Evolutionary conservation across 2,329 filamentous ascomycete species (phyloP).

Genomic region (Arthrobotrys megalospora): DNA sequence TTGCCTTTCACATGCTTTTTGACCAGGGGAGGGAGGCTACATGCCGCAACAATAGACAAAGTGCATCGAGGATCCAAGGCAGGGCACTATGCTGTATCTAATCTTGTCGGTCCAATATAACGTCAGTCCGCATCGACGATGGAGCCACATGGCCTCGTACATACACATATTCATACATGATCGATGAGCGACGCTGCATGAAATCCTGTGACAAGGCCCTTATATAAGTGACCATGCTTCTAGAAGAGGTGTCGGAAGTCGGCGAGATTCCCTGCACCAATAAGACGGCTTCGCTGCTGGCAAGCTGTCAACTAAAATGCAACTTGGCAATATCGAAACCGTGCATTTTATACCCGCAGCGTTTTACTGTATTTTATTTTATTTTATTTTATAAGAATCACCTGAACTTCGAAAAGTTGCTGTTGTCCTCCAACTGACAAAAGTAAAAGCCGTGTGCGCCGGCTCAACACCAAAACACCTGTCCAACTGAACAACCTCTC

Average conservation of each 20-base stretch:
- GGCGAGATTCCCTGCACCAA: constrained; percentile 42
- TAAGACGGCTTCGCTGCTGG: constrained; percentile 12
- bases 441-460: not conserved
- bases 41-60: constrained; percentile 27
- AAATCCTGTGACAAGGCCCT: constrained; percentile 43
- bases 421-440: constrained; percentile 30
- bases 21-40: constrained; percentile 11
- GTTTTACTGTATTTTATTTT: not conserved
- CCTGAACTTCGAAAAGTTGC: constrained; percentile 10
- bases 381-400: constrained; percentile 2
- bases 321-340: constrained; percentile 29
- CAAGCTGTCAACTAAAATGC: constrained; percentile 24
- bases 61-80: constrained; percentile 5
- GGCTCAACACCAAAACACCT: constrained; percentile 33
- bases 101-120: constrained; percentile 27
- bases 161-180: not conserved
- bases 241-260: constrained; percentile 47
- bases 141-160: constrained; percentile 52
- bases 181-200: constrained; percentile 25
- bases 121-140: constrained; percentile 38
- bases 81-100: constrained; percentile 16
- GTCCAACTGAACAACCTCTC: constrained; percentile 7
- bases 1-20: constrained; percentile 50
- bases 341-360: not conserved
- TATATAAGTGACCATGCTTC: not conserved